Evolutionary conservation across 2,329 filamentous ascomycete species (phyloP).

Genomic region (Cladophialophora chaetospira): DNA sequence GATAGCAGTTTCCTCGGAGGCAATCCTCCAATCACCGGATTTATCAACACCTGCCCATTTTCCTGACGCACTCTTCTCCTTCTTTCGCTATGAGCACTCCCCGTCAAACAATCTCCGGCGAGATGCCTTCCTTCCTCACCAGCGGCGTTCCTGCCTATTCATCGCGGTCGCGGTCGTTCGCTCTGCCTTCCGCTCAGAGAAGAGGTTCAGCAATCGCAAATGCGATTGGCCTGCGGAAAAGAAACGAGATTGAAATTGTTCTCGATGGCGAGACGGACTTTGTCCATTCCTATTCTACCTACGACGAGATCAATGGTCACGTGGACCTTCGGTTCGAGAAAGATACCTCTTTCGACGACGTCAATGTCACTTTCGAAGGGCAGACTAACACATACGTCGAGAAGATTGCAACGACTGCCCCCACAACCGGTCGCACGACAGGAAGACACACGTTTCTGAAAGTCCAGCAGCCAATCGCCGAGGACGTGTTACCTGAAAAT

Average conservation of each 20-base stretch:
- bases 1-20: neutral
- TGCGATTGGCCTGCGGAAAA: slow-evolving; percentile 30
- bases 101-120: slow-evolving; percentile 21
- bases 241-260: slow-evolving; percentile 33
- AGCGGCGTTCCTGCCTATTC: slow-evolving; percentile 25
- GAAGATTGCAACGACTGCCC: slow-evolving; percentile 53
- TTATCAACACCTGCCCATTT: slow-evolving; percentile 11
- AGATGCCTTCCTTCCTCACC: slow-evolving; percentile 29
- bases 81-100: slow-evolving; percentile 15
- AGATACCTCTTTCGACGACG: slow-evolving; percentile 36
- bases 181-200: slow-evolving; percentile 9
- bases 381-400: slow-evolving; percentile 48
- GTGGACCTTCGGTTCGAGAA: slow-evolving; percentile 35
- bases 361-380: slow-evolving; percentile 39
- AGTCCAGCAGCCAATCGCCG: slow-evolving; percentile 61
- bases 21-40: neutral
- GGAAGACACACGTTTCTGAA: slow-evolving; percentile 64
- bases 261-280: slow-evolving; percentile 30
- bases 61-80: neutral
- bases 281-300: slow-evolving; percentile 37
- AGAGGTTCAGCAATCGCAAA: slow-evolving; percentile 28
- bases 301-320: slow-evolving; percentile 38
- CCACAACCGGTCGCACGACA: slow-evolving; percentile 56
- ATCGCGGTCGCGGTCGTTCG: slow-evolving; percentile 24
- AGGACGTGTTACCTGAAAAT: slow-evolving; percentile 56